Evolutionary conservation across 2,329 filamentous ascomycete species (phyloP).

Genomic region (Diplodia scrobiculata): DNA sequence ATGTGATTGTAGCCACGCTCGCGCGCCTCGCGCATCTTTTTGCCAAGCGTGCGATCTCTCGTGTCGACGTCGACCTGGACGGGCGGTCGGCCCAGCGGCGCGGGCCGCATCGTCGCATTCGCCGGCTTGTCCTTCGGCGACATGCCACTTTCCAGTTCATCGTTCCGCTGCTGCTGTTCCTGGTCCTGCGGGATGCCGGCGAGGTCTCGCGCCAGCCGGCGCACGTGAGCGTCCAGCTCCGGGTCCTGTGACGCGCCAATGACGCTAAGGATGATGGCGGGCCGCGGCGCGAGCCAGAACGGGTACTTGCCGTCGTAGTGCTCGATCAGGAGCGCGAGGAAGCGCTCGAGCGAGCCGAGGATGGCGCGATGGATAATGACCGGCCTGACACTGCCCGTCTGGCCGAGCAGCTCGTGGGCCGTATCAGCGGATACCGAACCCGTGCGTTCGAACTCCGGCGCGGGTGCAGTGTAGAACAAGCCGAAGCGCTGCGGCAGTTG

Average conservation of each 20-base stretch:
- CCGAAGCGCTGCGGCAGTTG: slow-evolving; percentile 82
- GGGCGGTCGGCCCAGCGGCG: slow-evolving; percentile 55
- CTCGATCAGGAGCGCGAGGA: slow-evolving; percentile 83
- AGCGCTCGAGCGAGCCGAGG: slow-evolving; percentile 78
- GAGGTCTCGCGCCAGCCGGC: slow-evolving; percentile 40
- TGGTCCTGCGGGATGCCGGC: too few species aligned
- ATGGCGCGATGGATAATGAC: slow-evolving; percentile 86
- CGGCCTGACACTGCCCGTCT: slow-evolving; percentile 60
- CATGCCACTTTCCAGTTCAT: neutral
- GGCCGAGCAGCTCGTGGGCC: slow-evolving; percentile 27
- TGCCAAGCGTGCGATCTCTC: slow-evolving; percentile 62
- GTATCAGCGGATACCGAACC: slow-evolving; percentile 1
- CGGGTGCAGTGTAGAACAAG: slow-evolving; percentile 71
- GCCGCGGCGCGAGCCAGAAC: slow-evolving; percentile 83
- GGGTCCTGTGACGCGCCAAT: slow-evolving; percentile 53
- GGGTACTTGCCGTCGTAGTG: slow-evolving; percentile 79
- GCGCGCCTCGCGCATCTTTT: slow-evolving; percentile 74
- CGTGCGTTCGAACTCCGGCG: slow-evolving; percentile 59
- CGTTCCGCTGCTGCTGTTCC: neutral
- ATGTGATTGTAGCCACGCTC: slow-evolving; percentile 72
- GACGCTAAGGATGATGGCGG: slow-evolving; percentile 72
- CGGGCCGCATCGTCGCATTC: slow-evolving; percentile 43
- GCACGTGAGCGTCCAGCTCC: slow-evolving; percentile 54
- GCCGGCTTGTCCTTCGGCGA: slow-evolving; percentile 28
- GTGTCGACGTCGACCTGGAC: slow-evolving; percentile 71